A percentile compares a stretch with the other conserved stretches of the same genome.
Conservation (phyloP, 2,329 filamentous ascomycete species). For the Aspergillus thermomutatus region DNA sequence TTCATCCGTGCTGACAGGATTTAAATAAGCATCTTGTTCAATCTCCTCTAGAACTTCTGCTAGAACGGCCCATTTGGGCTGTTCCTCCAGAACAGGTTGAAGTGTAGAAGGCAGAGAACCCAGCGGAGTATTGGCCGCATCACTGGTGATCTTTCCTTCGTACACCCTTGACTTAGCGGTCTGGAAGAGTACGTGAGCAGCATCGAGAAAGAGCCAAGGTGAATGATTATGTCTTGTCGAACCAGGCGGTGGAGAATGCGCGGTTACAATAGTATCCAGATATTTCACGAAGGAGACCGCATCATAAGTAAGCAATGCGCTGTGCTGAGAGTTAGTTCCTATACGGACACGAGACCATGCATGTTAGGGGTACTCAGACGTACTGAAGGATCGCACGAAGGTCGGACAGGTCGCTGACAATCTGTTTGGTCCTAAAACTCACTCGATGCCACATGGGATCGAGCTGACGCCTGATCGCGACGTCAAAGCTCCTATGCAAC, state of each 20-base stretch:
- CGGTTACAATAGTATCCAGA: conserved; percentile 88
- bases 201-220: conserved; percentile 94
- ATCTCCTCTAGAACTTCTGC: conserved; percentile 93
- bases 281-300: conserved; percentile 89
- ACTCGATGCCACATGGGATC: conserved; percentile 97
- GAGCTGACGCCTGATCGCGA: conserved; percentile 80
- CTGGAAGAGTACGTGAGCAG: conserved; percentile 89
- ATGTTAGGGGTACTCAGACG: conserved; percentile 9
- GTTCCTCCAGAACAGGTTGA: conserved; percentile 81
- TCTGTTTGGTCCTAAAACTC: conserved; percentile 91
- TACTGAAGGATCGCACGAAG: conserved; percentile 78
- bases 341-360: conserved; percentile 10
- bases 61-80: conserved; percentile 88
- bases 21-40: conserved; percentile 83
- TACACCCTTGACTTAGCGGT: conserved; percentile 87
- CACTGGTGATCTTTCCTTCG: conserved; percentile 64
- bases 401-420: conserved; percentile 83
- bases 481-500: conserved; percentile 86
- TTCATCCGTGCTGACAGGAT: conserved; percentile 70
- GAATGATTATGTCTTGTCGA: conserved; percentile 86
- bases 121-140: conserved; percentile 47
- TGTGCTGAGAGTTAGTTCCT: conserved; percentile 13
- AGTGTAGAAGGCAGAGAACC: conserved; percentile 58
- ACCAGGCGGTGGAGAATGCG: conserved; percentile 82
- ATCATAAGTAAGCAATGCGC: conserved; percentile 75